Evolutionary conservation across 2,329 filamentous ascomycete genomes (phyloP), one percentile per base, ranked within the genome.

Genomic region (Nigrospora oryzae): DNA sequence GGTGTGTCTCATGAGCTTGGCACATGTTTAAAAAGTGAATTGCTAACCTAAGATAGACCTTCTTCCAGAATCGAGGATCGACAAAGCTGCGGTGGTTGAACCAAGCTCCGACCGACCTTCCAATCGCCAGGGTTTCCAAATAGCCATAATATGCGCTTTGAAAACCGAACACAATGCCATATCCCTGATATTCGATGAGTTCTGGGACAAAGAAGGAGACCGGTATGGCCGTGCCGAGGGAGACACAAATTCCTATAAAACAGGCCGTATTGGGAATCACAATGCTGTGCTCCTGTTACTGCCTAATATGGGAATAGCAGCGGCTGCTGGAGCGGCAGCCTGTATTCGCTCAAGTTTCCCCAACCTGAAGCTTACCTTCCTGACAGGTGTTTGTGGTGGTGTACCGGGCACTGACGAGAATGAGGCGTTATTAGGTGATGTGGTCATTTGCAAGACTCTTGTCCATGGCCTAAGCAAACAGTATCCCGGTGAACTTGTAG

Each of bases 71-170:
- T 15, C 16, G 16, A 13, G 16, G 34, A 15, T 15, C 34, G 34
- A 36, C 34, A 36, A 36, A 15, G 16, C 34, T 15, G 11, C 14
- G 34, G 16, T 15, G 34, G 14, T 36, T 36, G 16, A n/a, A 6
- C 36, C 36, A 17, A 38, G 36, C 36, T 17, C 13, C 36, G 36
- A 17, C 15, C 36, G 13, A 38, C 36, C 36, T 5, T 36, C 34
- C 11, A 13, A 17, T 38, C 36, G 36, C 17, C n/a, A 19, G 19
- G 14, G 17, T 15, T 38, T 38, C 36, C n/a, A 57, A n/a, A 50
- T 66, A 36, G 61, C 60, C 11, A 56, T 66, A 15, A 58, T 66
- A 34, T 67, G 64, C 46, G 62, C 64, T 5, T 48, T 66, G 13
- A 46, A 51, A 15, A 46, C 52, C 12, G 63, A 67, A 46, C 54